Conservation (phyloP, 2,329 filamentous ascomycete genomes). For the Didymella segeticola region DNA sequence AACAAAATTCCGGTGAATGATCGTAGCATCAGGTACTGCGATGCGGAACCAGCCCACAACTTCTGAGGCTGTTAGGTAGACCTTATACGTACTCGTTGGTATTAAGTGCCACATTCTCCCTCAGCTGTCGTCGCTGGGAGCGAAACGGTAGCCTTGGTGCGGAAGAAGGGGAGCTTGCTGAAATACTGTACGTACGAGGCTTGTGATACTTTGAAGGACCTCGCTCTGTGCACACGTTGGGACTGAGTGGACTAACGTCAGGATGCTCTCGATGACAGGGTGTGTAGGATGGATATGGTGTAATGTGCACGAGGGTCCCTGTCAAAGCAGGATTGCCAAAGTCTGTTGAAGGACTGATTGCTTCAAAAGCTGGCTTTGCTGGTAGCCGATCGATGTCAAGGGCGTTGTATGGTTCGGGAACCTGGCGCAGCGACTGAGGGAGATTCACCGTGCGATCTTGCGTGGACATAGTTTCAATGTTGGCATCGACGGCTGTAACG, state of each 20-base stretch:
- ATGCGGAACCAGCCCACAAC: background rate
- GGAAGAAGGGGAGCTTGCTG: background rate
- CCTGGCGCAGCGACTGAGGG: background rate
- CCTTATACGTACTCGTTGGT: background rate
- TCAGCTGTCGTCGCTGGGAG: background rate
- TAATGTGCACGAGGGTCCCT: background rate
- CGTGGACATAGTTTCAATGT: background rate
- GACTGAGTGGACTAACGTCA: conserved; percentile 33
- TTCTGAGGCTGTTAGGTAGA: background rate
- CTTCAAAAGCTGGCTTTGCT: background rate
- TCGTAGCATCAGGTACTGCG: background rate
- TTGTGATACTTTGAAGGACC: conserved; percentile 30
- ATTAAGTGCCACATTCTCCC: background rate
- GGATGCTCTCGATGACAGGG: background rate
- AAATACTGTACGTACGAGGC: background rate
- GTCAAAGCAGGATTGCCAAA: background rate
- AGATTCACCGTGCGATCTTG: background rate
- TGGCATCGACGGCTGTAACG: background rate
- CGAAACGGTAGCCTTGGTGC: background rate
- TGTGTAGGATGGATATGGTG: background rate
- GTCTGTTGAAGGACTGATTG: background rate
- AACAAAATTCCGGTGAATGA: background rate
- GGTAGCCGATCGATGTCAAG: background rate
- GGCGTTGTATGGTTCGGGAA: background rate
- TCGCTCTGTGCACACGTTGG: conserved; percentile 41